Evolutionary conservation across 805 yeast species (phyloP), one percentile per base, ranked within the genome.

Genomic region (Kockiozyma suomiensis): DNA sequence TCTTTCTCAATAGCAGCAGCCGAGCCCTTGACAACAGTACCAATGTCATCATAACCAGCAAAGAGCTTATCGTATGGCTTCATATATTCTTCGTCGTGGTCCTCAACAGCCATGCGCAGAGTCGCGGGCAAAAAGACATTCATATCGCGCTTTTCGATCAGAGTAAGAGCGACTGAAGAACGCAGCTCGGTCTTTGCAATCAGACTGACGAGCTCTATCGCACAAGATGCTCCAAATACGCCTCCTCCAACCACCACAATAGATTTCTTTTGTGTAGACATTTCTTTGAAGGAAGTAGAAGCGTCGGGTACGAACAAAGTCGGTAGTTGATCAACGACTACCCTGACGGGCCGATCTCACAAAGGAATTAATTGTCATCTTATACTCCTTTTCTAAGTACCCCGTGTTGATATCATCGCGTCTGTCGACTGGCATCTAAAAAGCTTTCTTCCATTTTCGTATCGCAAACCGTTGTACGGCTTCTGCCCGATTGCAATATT

Each of bases 131-230:
- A 23, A 28, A 25, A 62, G 15, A 62, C 42, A 8, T 21, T 50
- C n/a, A 33, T 23, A 8, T 62, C 65, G 12, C 62, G 56, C 35
- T 25, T 28, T 21, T 49, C 54, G 30, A 62, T 51, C 23, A 62
- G 37, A 17, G 57, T 55, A 26, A 46, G n/a, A 19, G 43, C 41
- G 7, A 46, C 25, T 4, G 40, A 15, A 17, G 53, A 37, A 2
- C 17, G 7, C 23, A 47, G 13, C 5, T 17, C 33, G 1, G 10
- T 13, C 1, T 26, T 28, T 0, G 26, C 26, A 28, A 41, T 10
- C 10, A 15, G 26, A 5, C 26, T 17, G 35, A 50, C 19, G 15
- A 41, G 17, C 15, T 32, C 26, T 3, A 3, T 32, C 28, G 40
- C 32, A 12, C 47, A 41, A 8, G 4, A 12, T 3, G 26, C 17